A percentile compares a stretch with the other conserved stretches of the same genome.
These are phyloP conservation scores for Cucurbita argyrosperma DNA, from an alignment of 306 rosid genomes.

Conservation along the genomic window DNA sequence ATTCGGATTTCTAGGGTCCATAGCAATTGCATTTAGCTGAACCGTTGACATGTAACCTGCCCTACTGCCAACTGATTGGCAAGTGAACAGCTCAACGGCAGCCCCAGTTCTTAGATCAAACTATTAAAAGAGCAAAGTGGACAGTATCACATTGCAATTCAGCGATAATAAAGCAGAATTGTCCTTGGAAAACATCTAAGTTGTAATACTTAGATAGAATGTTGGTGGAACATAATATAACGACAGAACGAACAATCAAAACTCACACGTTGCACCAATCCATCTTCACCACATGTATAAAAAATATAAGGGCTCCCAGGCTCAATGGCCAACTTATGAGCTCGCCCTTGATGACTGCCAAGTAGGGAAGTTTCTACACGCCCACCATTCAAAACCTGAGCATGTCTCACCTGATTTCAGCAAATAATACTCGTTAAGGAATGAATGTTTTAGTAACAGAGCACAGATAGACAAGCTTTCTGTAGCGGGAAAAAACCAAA, in stretches of 20 bases:
- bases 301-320: conserved; percentile 93
- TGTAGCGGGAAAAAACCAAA: not conserved
- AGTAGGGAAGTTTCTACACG: conserved; percentile 37
- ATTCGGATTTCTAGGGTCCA: conserved; percentile 93
- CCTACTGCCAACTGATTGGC: conserved; percentile 41
- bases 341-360: conserved; percentile 57
- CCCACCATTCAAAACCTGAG: conserved; percentile 44
- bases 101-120: conserved; percentile 72
- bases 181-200: not conserved
- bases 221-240: not conserved
- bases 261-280: conserved; percentile 84
- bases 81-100: conserved; percentile 64
- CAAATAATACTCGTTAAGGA: conserved; percentile 1
- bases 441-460: not conserved
- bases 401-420: conserved; percentile 66
- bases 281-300: conserved; percentile 95
- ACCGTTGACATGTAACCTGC: conserved; percentile 28
- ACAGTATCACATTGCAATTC: conserved; percentile 14
- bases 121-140: conserved; percentile 26
- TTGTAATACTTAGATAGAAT: not conserved
- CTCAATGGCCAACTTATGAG: conserved; percentile 88
- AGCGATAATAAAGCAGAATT: not conserved
- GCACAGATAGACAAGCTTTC: not conserved
- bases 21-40: conserved; percentile 71
- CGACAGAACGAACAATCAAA: not conserved